phyloP scores from a whole-genome alignment of 1,139 yeast species.

The Hemisphaericaspora xylanilytica region DNA sequence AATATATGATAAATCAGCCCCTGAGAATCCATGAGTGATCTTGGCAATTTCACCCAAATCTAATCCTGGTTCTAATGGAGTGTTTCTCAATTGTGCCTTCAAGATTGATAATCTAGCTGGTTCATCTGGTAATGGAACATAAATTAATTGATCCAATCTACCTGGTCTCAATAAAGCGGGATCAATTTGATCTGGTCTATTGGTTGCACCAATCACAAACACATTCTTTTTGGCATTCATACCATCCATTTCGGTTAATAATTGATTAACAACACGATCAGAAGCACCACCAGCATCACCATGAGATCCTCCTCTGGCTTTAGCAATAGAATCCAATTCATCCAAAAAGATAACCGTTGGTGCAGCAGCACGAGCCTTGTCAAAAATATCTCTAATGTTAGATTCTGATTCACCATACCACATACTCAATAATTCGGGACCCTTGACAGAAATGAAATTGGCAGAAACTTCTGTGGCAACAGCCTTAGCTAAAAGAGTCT shows the following conservation, averaged over 20 bases:
- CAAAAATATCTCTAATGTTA: conserved; percentile 94
- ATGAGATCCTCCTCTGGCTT: conserved; percentile 87
- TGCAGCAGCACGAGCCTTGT: conserved; percentile 98
- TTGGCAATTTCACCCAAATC: conserved; percentile 86
- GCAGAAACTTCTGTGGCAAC: conserved; percentile 98
- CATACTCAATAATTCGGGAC: conserved; percentile 96
- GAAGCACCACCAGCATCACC: conserved; percentile 98
- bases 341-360: conserved; percentile 97
- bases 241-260: conserved; percentile 99
- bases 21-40: conserved; percentile 94
- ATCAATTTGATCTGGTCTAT: conserved; percentile 98
- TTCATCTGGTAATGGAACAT: conserved; percentile 98
- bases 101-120: conserved; percentile 89
- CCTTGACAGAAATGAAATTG: conserved; percentile 93
- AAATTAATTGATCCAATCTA: conserved; percentile 95
- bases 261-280: conserved; percentile 96
- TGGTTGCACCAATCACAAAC: conserved; percentile 98
- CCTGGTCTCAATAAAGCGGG: conserved; percentile 99
- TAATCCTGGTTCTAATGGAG: conserved; percentile 97
- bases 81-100: conserved; percentile 94
- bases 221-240: conserved; percentile 99
- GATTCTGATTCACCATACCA: conserved; percentile 99
- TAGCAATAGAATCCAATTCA: conserved; percentile 96
- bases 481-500: conserved; percentile 94
- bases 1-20: conserved; percentile 97